Conservation (phyloP, 163 green algal species). For the Chlorella variabilis region DNA sequence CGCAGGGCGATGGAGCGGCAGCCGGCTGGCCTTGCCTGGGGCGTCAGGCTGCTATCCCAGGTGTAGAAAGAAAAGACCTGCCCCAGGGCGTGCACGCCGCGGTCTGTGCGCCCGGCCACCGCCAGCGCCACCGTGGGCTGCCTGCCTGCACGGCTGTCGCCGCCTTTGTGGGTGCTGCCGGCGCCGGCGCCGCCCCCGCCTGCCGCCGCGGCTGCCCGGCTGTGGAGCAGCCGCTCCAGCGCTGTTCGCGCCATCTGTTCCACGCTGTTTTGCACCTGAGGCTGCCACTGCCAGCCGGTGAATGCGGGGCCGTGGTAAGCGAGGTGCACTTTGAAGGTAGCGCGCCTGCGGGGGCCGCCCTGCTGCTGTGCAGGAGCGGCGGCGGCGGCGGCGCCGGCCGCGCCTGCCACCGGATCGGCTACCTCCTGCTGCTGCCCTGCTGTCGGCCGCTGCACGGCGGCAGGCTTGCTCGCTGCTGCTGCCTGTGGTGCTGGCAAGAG, state of each 20-base stretch:
- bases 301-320: conserved; percentile 16
- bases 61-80: conserved; percentile 35
- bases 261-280: not conserved
- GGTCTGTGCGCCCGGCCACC: conserved; percentile 23
- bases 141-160: not conserved
- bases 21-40: too few species aligned
- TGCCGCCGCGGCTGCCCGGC: not conserved
- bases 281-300: conserved; percentile 13
- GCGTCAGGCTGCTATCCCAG: not conserved
- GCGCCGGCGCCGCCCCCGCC: too few species aligned
- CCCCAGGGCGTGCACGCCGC: conserved; percentile 1
- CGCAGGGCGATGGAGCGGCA: too few species aligned
- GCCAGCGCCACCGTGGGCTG: not conserved
- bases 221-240: not conserved
- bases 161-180: not conserved
- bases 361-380: too few species aligned
- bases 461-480: not conserved
- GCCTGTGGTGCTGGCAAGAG: not conserved
- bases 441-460: too few species aligned
- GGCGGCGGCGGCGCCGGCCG: not conserved
- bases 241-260: not conserved
- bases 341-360: not conserved
- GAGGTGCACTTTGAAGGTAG: not conserved
- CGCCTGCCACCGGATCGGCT: not conserved
- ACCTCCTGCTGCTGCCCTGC: too few species aligned